A percentile compares a stretch with the other conserved stretches of the same genome.
These are phyloP conservation scores for Umbellularia californica DNA, from an alignment of 164 flowering plant genomes.

Conservation along the genomic window DNA sequence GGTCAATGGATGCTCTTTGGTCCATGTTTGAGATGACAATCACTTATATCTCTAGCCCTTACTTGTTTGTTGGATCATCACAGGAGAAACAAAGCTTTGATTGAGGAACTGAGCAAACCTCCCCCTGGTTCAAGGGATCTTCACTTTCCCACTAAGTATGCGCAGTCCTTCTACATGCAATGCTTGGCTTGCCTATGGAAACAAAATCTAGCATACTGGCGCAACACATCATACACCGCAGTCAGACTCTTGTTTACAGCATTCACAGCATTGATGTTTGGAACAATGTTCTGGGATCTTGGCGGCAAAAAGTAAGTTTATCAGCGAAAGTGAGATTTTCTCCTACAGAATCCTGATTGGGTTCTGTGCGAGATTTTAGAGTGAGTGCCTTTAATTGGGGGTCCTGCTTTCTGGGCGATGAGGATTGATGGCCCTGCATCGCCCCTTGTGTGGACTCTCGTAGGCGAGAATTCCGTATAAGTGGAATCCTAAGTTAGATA, in stretches of 20 bases:
- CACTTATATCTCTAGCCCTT: not conserved
- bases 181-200: constrained; percentile 60
- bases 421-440: too few species aligned
- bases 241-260: constrained; percentile 39
- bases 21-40: not conserved
- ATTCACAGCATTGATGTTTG: constrained; percentile 35
- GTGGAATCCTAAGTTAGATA: too few species aligned
- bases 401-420: too few species aligned
- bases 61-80: not conserved
- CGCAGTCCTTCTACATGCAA: constrained; percentile 37
- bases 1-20: not conserved
- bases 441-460: too few species aligned
- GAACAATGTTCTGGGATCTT: constrained; percentile 48
- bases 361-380: too few species aligned
- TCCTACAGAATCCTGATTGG: too few species aligned
- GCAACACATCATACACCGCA: constrained; percentile 52
- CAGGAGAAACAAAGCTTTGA: constrained; percentile 36
- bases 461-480: too few species aligned
- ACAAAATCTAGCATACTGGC: constrained; percentile 62
- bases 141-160: constrained; percentile 38
- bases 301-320: constrained; percentile 33
- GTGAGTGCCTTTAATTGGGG: too few species aligned
- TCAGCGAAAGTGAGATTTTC: too few species aligned
- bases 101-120: constrained; percentile 30
- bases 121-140: constrained; percentile 29